Percentiles rank a stretch among this genome's conserved stretches.
Conservation (phyloP, 2,329 filamentous ascomycete genomes). For the Colletotrichum cereale region DNA sequence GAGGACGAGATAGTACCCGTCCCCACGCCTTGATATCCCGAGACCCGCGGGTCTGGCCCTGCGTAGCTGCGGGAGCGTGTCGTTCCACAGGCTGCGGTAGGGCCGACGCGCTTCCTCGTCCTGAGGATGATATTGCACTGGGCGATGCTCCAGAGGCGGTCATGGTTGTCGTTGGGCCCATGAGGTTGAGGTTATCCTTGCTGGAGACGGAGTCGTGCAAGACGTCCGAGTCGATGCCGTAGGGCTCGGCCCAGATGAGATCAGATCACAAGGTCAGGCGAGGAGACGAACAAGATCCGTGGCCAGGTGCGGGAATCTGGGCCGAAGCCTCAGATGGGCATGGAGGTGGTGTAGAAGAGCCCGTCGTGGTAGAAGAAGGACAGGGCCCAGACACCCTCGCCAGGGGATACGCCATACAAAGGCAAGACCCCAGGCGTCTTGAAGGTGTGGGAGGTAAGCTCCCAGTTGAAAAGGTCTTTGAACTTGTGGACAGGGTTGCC, state of each 20-base stretch:
- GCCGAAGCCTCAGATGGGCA: conserved; percentile 51
- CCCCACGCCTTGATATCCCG: conserved; percentile 33
- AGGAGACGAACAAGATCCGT: conserved; percentile 44
- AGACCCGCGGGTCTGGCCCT: conserved; percentile 42
- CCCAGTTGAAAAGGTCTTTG: conserved; percentile 44
- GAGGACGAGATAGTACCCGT: conserved; percentile 28
- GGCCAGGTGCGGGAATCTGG: conserved; percentile 55
- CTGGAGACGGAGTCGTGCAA: conserved; percentile 40
- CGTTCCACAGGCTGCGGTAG: conserved; percentile 44
- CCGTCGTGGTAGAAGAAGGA: conserved; percentile 45
- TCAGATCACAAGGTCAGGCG: conserved; percentile 21
- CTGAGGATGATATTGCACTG: conserved; percentile 44
- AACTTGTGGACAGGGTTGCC: conserved; percentile 59
- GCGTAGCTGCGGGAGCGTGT: conserved; percentile 40
- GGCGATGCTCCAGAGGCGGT: conserved; percentile 44
- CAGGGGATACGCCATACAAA: conserved; percentile 22
- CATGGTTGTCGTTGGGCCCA: conserved; percentile 44
- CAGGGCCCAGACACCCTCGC: conserved; percentile 32
- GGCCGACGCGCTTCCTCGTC: conserved; percentile 42
- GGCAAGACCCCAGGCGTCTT: conserved; percentile 26
- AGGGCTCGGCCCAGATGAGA: conserved; percentile 33
- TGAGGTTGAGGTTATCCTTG: conserved; percentile 42
- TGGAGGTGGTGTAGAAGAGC: conserved; percentile 47
- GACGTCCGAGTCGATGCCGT: conserved; percentile 34
- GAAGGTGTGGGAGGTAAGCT: conserved; percentile 24